phyloP scores from a whole-genome alignment of 2,329 filamentous ascomycete species.

The Colletotrichum tamarilloi region DNA sequence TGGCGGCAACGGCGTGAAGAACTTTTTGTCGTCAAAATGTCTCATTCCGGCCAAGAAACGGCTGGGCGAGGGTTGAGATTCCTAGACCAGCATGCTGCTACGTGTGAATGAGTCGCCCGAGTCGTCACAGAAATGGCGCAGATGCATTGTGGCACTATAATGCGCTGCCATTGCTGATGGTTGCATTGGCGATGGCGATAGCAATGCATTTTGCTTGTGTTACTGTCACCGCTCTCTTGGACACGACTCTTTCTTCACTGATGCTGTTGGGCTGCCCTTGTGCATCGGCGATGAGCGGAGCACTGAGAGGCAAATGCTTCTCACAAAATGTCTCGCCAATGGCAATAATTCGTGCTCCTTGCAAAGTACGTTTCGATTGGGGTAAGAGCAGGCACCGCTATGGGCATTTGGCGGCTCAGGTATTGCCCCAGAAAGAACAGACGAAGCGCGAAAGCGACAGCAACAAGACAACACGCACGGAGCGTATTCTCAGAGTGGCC shows the following conservation, averaged over 20 bases:
- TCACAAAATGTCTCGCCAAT: not conserved
- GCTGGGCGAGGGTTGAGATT: not conserved
- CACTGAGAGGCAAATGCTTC: not conserved
- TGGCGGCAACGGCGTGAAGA: constrained; percentile 23
- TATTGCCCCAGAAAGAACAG: not conserved
- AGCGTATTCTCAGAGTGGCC: not conserved
- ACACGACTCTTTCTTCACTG: constrained; percentile 1
- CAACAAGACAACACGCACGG: not conserved
- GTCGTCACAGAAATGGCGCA: constrained; percentile 3
- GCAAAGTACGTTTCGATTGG: constrained; percentile 28
- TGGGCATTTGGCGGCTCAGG: constrained; percentile 20
- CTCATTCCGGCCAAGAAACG: constrained; percentile 10
- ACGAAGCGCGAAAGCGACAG: not conserved
- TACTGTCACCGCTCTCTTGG: not conserved
- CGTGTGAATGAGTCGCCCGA: not conserved
- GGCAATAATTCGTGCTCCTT: not conserved
- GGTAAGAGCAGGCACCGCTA: constrained; percentile 26
- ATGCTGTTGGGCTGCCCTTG: not conserved
- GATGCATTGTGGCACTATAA: constrained; percentile 16
- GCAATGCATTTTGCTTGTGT: not conserved
- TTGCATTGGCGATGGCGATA: constrained; percentile 27
- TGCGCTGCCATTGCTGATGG: not conserved
- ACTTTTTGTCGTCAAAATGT: constrained; percentile 19
- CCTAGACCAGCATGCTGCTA: not conserved
- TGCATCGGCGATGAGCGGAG: constrained; percentile 20